Evolutionary conservation across 495 filamentous ascomycete species (phyloP).

Genomic region (Neurospora intermedia): DNA sequence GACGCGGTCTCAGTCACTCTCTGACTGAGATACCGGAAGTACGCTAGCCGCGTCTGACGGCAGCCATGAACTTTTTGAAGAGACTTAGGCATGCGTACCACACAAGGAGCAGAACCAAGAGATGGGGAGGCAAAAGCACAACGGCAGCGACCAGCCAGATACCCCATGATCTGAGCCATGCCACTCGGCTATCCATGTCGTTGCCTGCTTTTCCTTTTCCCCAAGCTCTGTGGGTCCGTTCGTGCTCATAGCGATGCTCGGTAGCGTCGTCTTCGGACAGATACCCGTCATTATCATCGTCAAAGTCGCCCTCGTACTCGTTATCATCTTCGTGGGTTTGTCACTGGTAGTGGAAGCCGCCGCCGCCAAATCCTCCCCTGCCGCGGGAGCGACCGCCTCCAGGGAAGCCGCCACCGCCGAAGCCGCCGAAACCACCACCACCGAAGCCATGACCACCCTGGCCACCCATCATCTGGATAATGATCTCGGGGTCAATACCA

Average conservation of each 20-base stretch:
- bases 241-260: slow-evolving; percentile 4
- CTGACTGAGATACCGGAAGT: background rate
- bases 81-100: slow-evolving; percentile 18
- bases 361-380: slow-evolving; percentile 25
- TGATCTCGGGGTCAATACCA: slow-evolving; percentile 58
- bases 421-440: slow-evolving; percentile 20
- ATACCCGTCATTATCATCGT: slow-evolving; percentile 5
- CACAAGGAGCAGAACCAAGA: slow-evolving; percentile 16
- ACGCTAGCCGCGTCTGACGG: background rate
- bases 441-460: slow-evolving; percentile 34
- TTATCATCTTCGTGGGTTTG: slow-evolving; percentile 25
- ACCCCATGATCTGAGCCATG: background rate
- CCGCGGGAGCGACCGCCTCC: slow-evolving; percentile 26
- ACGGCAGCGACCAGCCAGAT: slow-evolving; percentile 20
- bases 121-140: slow-evolving; percentile 26
- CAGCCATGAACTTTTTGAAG: slow-evolving; percentile 6
- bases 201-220: slow-evolving; percentile 17
- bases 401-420: slow-evolving; percentile 34
- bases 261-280: slow-evolving; percentile 9
- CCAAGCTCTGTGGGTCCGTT: slow-evolving; percentile 14
- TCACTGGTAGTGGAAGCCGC: slow-evolving; percentile 39
- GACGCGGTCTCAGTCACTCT: background rate
- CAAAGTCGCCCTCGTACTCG: slow-evolving; percentile 10
- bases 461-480: slow-evolving; percentile 59
- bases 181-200: slow-evolving; percentile 13